phyloP scores from a whole-genome alignment of 2,329 filamentous ascomycete genomes.

The Colletotrichum chrysophilum region DNA sequence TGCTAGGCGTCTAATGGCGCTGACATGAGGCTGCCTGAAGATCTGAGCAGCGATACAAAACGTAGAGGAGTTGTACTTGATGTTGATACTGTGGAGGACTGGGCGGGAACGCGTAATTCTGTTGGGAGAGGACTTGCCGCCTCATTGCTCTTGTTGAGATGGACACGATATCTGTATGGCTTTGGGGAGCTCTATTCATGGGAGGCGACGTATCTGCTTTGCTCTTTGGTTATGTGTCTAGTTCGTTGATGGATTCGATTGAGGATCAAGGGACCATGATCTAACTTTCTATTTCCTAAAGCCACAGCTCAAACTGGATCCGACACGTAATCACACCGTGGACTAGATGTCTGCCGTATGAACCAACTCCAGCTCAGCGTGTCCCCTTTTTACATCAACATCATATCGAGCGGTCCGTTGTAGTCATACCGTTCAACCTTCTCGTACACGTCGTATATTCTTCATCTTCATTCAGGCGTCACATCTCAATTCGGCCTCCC shows the following conservation, averaged over 20 bases:
- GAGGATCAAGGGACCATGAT: background rate
- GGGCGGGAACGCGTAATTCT: accelerated
- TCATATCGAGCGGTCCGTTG: accelerated
- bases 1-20: too few relatives aligned
- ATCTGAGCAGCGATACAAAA: background rate
- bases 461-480: background rate
- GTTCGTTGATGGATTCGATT: background rate
- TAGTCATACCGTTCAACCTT: accelerated
- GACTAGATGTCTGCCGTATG: background rate
- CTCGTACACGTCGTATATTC: background rate
- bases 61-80: background rate
- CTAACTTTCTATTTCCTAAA: accelerated
- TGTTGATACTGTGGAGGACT: accelerated
- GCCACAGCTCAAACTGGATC: accelerated
- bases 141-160: too few relatives aligned
- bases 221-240: accelerated
- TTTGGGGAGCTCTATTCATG: accelerated
- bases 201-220: accelerated
- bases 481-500: background rate
- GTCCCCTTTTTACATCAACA: background rate
- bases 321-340: accelerated
- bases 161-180: background rate
- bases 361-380: background rate
- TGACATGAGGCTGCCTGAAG: background rate
- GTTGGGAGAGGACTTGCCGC: background rate